Evolutionary conservation across 768 basidiomycete genomes (phyloP).

Genomic region (Multifurca ochricompacta): DNA sequence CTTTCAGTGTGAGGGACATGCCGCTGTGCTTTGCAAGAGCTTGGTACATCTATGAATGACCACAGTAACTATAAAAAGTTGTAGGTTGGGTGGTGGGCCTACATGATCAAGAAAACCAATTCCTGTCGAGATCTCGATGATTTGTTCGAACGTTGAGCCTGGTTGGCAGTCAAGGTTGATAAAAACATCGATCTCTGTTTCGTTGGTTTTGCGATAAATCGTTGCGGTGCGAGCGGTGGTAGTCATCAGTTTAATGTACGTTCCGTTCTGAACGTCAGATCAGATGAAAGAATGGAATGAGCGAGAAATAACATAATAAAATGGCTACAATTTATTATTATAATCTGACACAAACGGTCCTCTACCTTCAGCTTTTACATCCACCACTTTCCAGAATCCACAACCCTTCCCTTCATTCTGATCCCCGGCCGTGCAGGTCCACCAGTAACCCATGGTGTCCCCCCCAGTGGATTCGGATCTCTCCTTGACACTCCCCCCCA

Average conservation of each 20-base stretch:
- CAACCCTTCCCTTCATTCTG: constrained; percentile 84
- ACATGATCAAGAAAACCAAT: constrained; percentile 99
- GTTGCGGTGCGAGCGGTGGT: constrained; percentile 52
- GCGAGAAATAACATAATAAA: too few species aligned
- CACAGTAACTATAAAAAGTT: not conserved
- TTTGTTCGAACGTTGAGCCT: constrained; percentile 52
- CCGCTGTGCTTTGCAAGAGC: constrained; percentile 96
- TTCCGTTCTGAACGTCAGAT: too few species aligned
- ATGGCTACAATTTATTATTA: not conserved
- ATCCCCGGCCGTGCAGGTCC: constrained; percentile 71
- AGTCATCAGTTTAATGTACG: constrained; percentile 11
- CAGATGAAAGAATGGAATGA: too few species aligned
- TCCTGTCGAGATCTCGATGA: constrained; percentile 82
- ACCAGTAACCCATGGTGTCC: constrained; percentile 56
- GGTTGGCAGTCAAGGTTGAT: constrained; percentile 77
- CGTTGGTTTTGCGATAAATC: constrained; percentile 78
- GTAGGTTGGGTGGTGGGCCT: constrained; percentile 23
- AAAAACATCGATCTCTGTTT: constrained; percentile 81
- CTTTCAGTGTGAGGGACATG: constrained; percentile 85
- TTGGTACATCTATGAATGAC: constrained; percentile 75
- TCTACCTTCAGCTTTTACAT: constrained; percentile 59
- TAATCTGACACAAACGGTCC: constrained; percentile 36
- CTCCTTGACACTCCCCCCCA: constrained; percentile 2
- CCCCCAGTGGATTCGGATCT: constrained; percentile 23
- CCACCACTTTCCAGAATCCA: constrained; percentile 64